Evolutionary conservation across 306 rosid genomes (phyloP).

Genomic region (Citrullus mucosospermus): DNA sequence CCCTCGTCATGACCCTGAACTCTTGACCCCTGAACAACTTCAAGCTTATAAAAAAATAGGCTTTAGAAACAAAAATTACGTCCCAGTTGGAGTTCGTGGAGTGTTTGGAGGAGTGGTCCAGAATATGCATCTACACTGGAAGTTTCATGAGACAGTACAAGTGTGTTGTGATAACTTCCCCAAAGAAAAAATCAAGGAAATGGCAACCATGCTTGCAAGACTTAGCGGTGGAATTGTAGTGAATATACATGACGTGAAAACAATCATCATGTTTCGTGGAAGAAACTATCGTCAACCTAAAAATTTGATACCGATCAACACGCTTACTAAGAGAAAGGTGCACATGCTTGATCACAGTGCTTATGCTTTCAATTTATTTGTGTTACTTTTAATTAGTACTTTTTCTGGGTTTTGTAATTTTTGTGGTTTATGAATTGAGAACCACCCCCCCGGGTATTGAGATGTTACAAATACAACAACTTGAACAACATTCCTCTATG

Average conservation of each 20-base stretch:
- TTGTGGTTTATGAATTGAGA: neutral
- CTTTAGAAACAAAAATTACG: constrained; percentile 83
- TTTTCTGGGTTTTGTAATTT: neutral
- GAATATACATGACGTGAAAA: constrained; percentile 74
- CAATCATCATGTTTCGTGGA: constrained; percentile 96
- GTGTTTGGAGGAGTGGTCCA: constrained; percentile 99
- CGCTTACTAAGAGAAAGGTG: constrained; percentile 98
- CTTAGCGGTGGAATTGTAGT: constrained; percentile 90
- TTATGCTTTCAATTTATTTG: neutral
- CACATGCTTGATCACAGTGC: constrained; percentile 8
- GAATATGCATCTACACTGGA: constrained; percentile 99
- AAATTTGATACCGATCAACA: constrained; percentile 87
- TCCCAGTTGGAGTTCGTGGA: constrained; percentile 97
- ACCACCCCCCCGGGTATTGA: neutral
- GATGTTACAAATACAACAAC: neutral
- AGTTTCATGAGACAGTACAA: constrained; percentile 96
- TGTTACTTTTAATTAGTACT: neutral
- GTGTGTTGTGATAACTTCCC: constrained; percentile 98
- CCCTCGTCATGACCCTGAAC: constrained; percentile 88
- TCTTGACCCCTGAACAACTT: constrained; percentile 76
- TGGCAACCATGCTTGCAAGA: constrained; percentile 93
- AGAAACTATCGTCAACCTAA: constrained; percentile 96
- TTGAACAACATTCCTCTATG: neutral
- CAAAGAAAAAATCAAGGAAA: constrained; percentile 91
- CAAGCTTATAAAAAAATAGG: constrained; percentile 87